Percentiles rank a stretch among this genome's conserved stretches.
Conservation (phyloP, 2,329 filamentous ascomycete species). For the Paracamarosporium sp. region DNA sequence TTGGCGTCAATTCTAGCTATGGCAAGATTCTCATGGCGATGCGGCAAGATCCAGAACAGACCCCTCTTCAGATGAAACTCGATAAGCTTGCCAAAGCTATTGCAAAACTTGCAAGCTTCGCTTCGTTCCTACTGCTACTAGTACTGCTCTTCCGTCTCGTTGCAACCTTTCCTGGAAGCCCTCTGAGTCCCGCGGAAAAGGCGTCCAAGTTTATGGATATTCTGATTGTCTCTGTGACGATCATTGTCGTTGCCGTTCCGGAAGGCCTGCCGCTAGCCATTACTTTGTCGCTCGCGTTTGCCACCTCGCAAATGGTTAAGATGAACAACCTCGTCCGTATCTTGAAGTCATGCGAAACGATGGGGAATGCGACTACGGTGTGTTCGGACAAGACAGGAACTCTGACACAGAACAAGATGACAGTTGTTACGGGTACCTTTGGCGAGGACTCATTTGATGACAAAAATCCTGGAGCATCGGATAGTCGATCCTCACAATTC, state of each 20-base stretch:
- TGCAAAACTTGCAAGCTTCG: conserved; percentile 55
- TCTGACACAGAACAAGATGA: conserved; percentile 51
- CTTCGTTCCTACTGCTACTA: conserved; percentile 44
- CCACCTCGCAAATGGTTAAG: conserved; percentile 40
- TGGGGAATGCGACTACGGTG: conserved; percentile 45
- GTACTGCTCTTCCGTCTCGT: conserved; percentile 48
- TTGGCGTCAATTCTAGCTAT: conserved; percentile 61
- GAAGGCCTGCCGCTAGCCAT: conserved; percentile 44
- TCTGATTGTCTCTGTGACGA: conserved; percentile 47
- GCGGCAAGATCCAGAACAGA: conserved; percentile 59
- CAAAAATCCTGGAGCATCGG: conserved; percentile 58
- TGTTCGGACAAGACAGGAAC: conserved; percentile 48
- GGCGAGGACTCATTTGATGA: conserved; percentile 53
- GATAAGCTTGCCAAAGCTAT: conserved; percentile 59
- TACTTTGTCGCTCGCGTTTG: conserved; percentile 37
- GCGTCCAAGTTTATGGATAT: conserved; percentile 47
- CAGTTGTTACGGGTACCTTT: conserved; percentile 46
- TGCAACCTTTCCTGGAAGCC: conserved; percentile 37
- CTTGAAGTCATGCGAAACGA: conserved; percentile 43
- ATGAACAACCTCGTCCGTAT: conserved; percentile 45
- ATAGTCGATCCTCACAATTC: conserved; percentile 50
- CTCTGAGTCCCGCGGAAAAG: conserved; percentile 35
- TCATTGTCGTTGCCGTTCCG: conserved; percentile 49
- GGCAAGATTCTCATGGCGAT: conserved; percentile 64
- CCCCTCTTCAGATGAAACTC: conserved; percentile 61